Base-by-base conservation (phyloP, 2,329 filamentous ascomycete species). In the Volutella citrinella region DNA sequence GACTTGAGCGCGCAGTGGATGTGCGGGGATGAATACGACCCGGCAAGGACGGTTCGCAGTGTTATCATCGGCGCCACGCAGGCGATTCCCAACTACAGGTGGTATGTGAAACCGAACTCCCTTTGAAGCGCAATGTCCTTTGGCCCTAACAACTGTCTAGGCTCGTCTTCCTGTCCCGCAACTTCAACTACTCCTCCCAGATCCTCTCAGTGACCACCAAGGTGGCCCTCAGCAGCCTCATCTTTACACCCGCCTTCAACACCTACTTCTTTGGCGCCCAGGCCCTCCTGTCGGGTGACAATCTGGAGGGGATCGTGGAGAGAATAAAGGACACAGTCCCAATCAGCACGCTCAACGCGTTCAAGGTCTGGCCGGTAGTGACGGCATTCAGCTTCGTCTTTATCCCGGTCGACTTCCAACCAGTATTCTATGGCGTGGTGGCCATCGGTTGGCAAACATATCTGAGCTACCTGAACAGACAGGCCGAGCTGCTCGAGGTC, bases 371-470 rank as follows among this genome's bases (percentile, higher is more conserved):
- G 90, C 91, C 90, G 0, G 79, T 80, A 1, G 84, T 95, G 12
- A 94, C 84, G 11, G 88, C 88, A 0, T 82, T 96, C 56, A 90
- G 75, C 59, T 94, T 96, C 54, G 80, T 84, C n/a, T 93, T 87
- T 52, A 68, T 96, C 5, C 78, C 82, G 17, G 69, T 88, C 29
- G 80, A 91, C 54, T 91, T 87, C 61, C 72, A 90, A 31, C 86
- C 80, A 49, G 74, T 95, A 12, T 93, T 95, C 49, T 79, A 84
- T 0, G 87, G 86, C 2, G 65, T 84, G 7, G 75, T 95, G 45
- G 87, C 87, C 2, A 83, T 95, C 32, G 86, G 85, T 0, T 96
- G 90, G 90, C 90, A 95, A 73, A 89, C 87, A 1, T 96, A 95
- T 69, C 56, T 96, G 49, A 87, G 82, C 48, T 85, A 80, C 60